Percentiles rank a stretch among this genome's conserved stretches.
These are phyloP conservation scores for Umbilicus rupestris DNA, from an alignment of 164 flowering plant species.

Conservation along the genomic window DNA sequence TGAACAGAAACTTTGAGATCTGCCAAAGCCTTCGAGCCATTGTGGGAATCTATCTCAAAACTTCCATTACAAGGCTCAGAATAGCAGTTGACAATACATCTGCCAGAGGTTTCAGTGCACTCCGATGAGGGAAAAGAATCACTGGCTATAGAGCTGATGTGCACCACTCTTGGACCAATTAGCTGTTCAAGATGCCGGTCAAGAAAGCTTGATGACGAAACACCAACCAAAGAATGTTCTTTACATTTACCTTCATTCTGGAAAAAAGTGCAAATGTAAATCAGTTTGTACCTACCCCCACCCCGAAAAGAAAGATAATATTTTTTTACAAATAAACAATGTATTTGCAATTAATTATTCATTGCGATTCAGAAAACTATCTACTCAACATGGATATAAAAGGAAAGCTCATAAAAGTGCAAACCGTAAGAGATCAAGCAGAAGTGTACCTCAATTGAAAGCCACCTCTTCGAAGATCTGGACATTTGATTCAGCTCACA, in stretches of 20 bases:
- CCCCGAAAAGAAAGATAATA: neutral
- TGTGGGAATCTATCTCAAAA: conserved; percentile 14
- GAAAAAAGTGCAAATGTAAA: neutral
- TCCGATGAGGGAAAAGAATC: conserved; percentile 19
- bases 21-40: conserved; percentile 10
- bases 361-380: neutral
- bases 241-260: conserved; percentile 3
- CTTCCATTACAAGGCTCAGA: conserved; percentile 8
- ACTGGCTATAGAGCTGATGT: conserved; percentile 24
- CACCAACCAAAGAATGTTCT: conserved; percentile 24
- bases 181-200: conserved; percentile 66
- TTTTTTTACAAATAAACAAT: neutral
- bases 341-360: neutral
- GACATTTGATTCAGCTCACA: conserved; percentile 19
- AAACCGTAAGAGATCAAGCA: neutral
- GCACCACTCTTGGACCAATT: conserved; percentile 41
- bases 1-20: conserved; percentile 4
- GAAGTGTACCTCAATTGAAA: conserved; percentile 37
- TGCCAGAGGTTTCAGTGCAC: conserved; percentile 14
- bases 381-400: neutral
- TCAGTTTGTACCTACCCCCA: conserved; percentile 7
- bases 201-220: conserved; percentile 58
- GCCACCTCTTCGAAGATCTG: conserved; percentile 13
- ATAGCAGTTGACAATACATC: neutral
- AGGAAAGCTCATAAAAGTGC: neutral